Evolutionary conservation across 2,329 filamentous ascomycete species (phyloP).

Genomic region (Penicillium verrucosum): DNA sequence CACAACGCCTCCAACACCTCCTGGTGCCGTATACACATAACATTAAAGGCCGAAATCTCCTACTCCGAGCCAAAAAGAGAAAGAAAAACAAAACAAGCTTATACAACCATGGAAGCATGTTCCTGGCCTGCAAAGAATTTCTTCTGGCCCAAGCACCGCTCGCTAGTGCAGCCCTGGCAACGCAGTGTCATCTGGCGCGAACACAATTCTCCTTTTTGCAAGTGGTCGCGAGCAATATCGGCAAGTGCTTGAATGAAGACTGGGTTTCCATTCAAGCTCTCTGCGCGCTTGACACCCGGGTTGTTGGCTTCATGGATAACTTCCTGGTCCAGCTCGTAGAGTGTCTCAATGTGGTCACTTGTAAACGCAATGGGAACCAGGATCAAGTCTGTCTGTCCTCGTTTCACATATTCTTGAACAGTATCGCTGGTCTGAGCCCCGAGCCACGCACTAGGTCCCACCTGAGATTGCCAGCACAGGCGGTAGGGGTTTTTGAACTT

Average conservation of each 20-base stretch:
- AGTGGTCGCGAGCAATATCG: slow-evolving; percentile 77
- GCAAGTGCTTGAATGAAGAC: slow-evolving; percentile 89
- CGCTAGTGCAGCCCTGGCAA: slow-evolving; percentile 90
- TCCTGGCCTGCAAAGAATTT: slow-evolving; percentile 58
- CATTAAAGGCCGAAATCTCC: not conserved
- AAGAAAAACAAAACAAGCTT: not conserved
- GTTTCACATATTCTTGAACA: slow-evolving; percentile 82
- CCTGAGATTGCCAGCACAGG: slow-evolving; percentile 96
- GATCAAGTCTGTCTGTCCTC: slow-evolving; percentile 86
- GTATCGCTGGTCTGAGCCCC: slow-evolving; percentile 89
- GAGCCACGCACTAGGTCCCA: slow-evolving; percentile 91
- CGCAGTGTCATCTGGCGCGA: slow-evolving; percentile 84
- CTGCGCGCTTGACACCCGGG: slow-evolving; percentile 79
- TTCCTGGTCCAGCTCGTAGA: slow-evolving; percentile 91
- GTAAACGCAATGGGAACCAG: slow-evolving; percentile 96
- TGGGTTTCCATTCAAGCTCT: slow-evolving; percentile 85
- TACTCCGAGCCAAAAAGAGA: not conserved
- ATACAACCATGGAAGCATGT: slow-evolving; percentile 31
- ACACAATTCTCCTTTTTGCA: slow-evolving; percentile 67
- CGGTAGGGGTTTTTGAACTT: slow-evolving; percentile 87
- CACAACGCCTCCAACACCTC: slow-evolving; percentile 7
- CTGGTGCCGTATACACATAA: slow-evolving; percentile 4
- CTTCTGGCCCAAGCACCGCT: slow-evolving; percentile 73
- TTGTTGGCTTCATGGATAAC: slow-evolving; percentile 81
- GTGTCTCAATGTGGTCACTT: slow-evolving; percentile 96